Conservation (phyloP, 768 basidiomycete genomes). For the Boletus rex-veris region DNA sequence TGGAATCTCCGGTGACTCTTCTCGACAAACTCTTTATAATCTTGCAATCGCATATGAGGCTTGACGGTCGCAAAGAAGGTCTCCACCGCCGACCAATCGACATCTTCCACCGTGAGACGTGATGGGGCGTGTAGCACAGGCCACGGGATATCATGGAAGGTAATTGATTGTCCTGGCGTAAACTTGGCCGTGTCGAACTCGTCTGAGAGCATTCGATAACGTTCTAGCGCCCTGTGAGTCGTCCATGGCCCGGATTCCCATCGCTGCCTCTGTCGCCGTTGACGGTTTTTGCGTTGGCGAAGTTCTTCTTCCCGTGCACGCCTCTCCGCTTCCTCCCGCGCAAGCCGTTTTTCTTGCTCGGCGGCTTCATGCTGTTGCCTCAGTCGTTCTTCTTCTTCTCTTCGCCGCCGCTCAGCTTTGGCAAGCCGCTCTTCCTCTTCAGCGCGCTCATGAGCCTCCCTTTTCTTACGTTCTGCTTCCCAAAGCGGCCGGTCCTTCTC, state of each 20-base stretch:
- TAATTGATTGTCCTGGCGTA: constrained; percentile 47
- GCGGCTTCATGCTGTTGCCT: constrained; percentile 24
- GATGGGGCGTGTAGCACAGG: constrained; percentile 59
- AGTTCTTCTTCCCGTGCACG: constrained; percentile 33
- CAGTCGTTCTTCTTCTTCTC: constrained; percentile 30
- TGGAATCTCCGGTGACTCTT: constrained; percentile 74
- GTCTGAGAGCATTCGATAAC: constrained; percentile 57
- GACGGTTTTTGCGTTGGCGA: constrained; percentile 39
- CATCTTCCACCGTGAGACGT: constrained; percentile 55
- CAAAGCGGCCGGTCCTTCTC: constrained; percentile 61
- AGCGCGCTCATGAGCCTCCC: constrained; percentile 40
- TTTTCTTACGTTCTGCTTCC: constrained; percentile 51
- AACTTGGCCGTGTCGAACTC: constrained; percentile 64
- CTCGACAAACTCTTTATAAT: constrained; percentile 64
- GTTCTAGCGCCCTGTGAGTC: constrained; percentile 61
- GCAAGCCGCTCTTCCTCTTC: constrained; percentile 41
- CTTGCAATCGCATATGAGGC: constrained; percentile 51
- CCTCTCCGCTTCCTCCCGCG: constrained; percentile 29
- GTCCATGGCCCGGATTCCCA: constrained; percentile 67
- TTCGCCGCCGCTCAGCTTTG: constrained; percentile 32
- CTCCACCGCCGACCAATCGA: constrained; percentile 71
- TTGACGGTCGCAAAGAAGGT: constrained; percentile 60
- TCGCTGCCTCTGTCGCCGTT: constrained; percentile 46
- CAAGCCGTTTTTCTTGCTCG: constrained; percentile 21
- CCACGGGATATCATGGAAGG: constrained; percentile 70